Percentiles rank a stretch among this genome's conserved stretches.
Evolutionary conservation across 192 early-diverging fungal species (phyloP).

Genomic region (Physocladia obscura): DNA sequence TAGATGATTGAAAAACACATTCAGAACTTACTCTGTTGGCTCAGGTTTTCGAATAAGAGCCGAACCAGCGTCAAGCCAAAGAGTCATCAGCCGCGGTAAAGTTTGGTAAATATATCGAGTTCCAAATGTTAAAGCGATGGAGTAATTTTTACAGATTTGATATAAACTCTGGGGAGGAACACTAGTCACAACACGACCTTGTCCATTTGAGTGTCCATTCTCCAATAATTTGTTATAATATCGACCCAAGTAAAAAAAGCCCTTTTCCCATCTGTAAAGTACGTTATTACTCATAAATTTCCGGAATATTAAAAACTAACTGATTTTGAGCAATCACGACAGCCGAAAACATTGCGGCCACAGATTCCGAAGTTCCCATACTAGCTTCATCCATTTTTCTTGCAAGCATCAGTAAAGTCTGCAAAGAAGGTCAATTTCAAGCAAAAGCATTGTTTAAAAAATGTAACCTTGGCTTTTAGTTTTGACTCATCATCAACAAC

Average conservation of each 20-base stretch:
- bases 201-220: constrained; percentile 11
- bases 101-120: constrained; percentile 81
- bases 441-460: no score
- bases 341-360: constrained; percentile 42
- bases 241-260: constrained; percentile 57
- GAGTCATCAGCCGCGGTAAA: constrained; percentile 78
- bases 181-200: not conserved
- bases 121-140: constrained; percentile 60
- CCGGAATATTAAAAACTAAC: not conserved
- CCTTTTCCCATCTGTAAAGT: constrained; percentile 66
- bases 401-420: constrained; percentile 55
- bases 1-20: not conserved
- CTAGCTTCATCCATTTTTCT: constrained; percentile 59
- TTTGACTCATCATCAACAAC: no score
- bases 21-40: not conserved
- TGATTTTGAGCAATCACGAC: constrained; percentile 31
- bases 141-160: constrained; percentile 44
- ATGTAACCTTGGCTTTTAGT: constrained; percentile 24
- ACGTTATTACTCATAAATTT: not conserved
- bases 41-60: not conserved
- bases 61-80: constrained; percentile 62
- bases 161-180: not conserved
- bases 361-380: constrained; percentile 34
- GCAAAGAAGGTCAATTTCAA: no score
- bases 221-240: constrained; percentile 63